Conservation (phyloP, 768 basidiomycete genomes). For the Lactarius quietus region DNA sequence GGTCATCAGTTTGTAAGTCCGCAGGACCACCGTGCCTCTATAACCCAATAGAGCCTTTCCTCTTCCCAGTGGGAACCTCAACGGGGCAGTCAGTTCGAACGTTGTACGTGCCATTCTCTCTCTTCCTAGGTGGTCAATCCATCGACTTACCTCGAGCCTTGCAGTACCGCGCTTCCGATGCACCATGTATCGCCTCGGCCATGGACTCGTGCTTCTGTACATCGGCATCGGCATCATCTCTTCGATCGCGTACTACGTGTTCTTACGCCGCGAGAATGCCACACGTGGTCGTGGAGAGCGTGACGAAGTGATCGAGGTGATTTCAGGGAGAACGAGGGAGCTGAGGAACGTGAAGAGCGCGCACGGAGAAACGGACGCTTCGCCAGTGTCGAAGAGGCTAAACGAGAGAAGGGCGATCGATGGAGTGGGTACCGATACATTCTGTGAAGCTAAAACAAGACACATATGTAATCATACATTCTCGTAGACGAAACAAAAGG, state of each 20-base stretch:
- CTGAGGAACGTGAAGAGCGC: conserved; percentile 18
- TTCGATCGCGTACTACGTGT: conserved; percentile 40
- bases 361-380: conserved; percentile 54
- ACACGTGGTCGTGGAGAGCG: conserved; percentile 63
- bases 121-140: not conserved
- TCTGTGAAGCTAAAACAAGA: conserved; percentile 36
- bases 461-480: conserved; percentile 18
- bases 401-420: conserved; percentile 63
- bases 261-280: conserved; percentile 59
- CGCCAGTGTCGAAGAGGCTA: conserved; percentile 58
- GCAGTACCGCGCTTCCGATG: conserved; percentile 60
- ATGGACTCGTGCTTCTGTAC: conserved; percentile 69
- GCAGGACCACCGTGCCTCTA: not conserved
- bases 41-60: not conserved
- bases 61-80: conserved; percentile 56
- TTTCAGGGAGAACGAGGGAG: conserved; percentile 34
- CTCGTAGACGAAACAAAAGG: conserved; percentile 15
- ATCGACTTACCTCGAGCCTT: not conserved
- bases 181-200: conserved; percentile 61
- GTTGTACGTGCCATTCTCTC: conserved; percentile 45
- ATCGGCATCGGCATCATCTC: conserved; percentile 59
- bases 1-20: conserved; percentile 59
- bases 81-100: conserved; percentile 77
- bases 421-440: conserved; percentile 78
- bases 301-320: conserved; percentile 60